These are phyloP conservation scores for Priceomyces fermenticarens DNA, from an alignment of 805 yeast genomes.

Conservation along the genomic window DNA sequence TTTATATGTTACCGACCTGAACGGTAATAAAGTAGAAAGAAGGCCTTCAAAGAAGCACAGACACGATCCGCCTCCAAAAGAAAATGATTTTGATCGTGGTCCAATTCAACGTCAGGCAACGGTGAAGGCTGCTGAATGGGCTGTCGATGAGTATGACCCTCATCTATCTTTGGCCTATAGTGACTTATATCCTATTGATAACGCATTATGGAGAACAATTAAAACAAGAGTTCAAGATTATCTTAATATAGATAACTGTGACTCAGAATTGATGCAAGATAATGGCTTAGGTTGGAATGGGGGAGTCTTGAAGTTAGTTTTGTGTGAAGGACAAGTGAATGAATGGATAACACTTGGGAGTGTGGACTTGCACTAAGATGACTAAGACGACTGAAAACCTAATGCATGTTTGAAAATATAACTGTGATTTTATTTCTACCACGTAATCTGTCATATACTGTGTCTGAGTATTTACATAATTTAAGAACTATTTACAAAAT, in stretches of 20 bases:
- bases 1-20: constrained; percentile 30
- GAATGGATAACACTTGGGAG: constrained; percentile 68
- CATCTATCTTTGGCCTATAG: constrained; percentile 73
- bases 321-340: constrained; percentile 67
- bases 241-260: constrained; percentile 47
- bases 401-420: neutral
- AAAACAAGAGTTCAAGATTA: constrained; percentile 65
- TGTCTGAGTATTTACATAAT: neutral
- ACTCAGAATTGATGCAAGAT: constrained; percentile 30
- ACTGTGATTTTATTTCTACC: neutral
- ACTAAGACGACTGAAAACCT: neutral
- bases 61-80: constrained; percentile 5
- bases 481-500: neutral
- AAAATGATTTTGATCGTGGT: constrained; percentile 25
- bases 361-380: constrained; percentile 34
- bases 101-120: constrained; percentile 43
- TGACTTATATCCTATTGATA: constrained; percentile 60
- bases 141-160: constrained; percentile 56
- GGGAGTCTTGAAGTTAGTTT: constrained; percentile 64
- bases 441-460: neutral
- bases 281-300: constrained; percentile 59
- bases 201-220: constrained; percentile 61
- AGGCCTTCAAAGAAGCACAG: constrained; percentile 20
- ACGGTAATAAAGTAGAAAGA: constrained; percentile 28
- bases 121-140: constrained; percentile 52